Base-by-base conservation (phyloP, 345 rosid genomes). In the Firmiana major region DNA sequence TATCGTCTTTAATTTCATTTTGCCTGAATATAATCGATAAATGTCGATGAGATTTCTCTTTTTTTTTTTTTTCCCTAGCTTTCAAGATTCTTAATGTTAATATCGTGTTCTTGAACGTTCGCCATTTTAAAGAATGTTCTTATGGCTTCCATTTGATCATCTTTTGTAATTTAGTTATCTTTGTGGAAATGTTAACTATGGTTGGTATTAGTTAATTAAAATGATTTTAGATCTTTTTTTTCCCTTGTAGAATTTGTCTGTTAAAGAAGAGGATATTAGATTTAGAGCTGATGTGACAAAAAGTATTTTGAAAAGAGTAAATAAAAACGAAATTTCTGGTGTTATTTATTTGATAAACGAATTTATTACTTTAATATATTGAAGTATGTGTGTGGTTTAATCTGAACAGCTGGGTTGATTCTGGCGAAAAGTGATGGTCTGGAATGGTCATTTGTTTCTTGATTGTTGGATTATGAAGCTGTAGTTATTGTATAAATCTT, bases 371-470 rank as follows among this genome's bases (percentile, higher is more conserved):
- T 42, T 71, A 53, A 24, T 62, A 17, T 64, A 26, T 65, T 64
- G 24, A 51, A 24, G 57, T 22, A 48, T 69, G 22, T 19, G 28
- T 16, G 55, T 63, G 45, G 42, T 79, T 69, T 76, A 74, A 1
- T 17, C 48, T 65, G 54, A 80, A 31, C 73, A 70, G 85, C 19
- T 59, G 54, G 22, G 28, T 71, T 77, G 54, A 62, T 72, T 26
- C 74, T 3, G 67, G 45, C 19, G 9, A 17, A 21, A 55, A 63
- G 75, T 46, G 76, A 83, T 80, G 86, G 79, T 46, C 73, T 42
- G 82, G 81, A 24, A 60, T 72, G 78, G 59, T 53, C 49, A 57
- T 71, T 57, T 59, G 26, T 62, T 31, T 78, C 58, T 69, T 31
- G 42, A 17, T 71, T 8, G 55, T 75, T 34, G n/a, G 24, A 75